Conservation (phyloP, 2,329 filamentous ascomycete species). For the Cercospora sojina region DNA sequence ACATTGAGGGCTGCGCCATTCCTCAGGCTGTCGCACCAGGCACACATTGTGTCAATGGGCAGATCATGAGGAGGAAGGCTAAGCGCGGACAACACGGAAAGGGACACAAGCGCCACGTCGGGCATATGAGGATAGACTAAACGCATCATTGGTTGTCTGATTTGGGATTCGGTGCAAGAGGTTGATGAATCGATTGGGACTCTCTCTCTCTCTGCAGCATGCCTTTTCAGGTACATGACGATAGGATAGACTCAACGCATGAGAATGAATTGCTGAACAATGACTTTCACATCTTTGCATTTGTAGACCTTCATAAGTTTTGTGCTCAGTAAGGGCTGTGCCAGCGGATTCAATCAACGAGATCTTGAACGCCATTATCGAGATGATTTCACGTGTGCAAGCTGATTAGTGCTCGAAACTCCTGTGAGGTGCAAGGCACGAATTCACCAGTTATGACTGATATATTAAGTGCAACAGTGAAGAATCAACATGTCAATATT, state of each 20-base stretch:
- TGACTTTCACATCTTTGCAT: neutral
- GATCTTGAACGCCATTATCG: too few species aligned
- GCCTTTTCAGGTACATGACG: neutral
- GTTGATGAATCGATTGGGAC: neutral
- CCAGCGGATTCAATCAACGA: too few species aligned
- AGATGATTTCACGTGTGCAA: too few species aligned
- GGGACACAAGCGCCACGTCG: neutral
- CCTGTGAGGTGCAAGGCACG: too few species aligned
- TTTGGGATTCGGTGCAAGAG: neutral
- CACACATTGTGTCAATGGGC: conserved; percentile 43
- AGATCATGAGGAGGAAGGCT: conserved; percentile 28
- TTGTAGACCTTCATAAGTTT: neutral
- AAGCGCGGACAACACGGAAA: neutral
- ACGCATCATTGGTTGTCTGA: neutral
- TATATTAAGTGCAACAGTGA: too few species aligned
- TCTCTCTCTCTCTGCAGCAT: neutral
- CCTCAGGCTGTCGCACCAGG: conserved; percentile 44
- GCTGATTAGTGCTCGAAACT: too few species aligned
- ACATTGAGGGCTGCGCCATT: conserved; percentile 43
- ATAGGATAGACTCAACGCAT: neutral
- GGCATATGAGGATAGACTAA: neutral
- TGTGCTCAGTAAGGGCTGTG: too few species aligned
- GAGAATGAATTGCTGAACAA: neutral
- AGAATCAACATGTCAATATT: too few species aligned
- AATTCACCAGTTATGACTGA: too few species aligned